Evolutionary conservation across 2,329 filamentous ascomycete genomes (phyloP).

Genomic region (Taxawa tesnikishii): DNA sequence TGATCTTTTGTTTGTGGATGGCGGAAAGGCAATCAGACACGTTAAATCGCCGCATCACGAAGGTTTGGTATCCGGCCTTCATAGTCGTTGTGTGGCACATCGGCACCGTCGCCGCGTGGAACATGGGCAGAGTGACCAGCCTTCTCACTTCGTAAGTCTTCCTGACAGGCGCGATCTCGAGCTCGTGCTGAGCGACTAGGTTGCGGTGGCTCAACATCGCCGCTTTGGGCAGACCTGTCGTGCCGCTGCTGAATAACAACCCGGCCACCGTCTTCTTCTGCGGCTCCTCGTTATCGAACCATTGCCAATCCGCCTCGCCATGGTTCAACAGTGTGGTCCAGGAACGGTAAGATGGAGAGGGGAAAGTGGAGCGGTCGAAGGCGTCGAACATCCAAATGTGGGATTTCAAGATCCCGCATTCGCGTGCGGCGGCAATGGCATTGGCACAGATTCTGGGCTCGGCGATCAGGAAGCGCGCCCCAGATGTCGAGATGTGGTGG

Average conservation of each 20-base stretch:
- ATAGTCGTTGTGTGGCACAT: no score
- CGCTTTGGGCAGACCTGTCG: slow-evolving; percentile 46
- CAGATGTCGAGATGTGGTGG: slow-evolving; percentile 22
- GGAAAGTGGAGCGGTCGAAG: slow-evolving; percentile 20
- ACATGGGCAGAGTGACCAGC: slow-evolving; percentile 37
- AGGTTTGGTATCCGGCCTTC: no score
- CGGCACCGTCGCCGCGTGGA: slow-evolving; percentile 37
- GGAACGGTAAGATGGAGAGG: no score
- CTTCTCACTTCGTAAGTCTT: slow-evolving; percentile 30
- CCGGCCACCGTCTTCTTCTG: slow-evolving; percentile 35
- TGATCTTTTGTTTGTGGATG: slow-evolving; percentile 34
- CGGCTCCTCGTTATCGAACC: slow-evolving; percentile 27
- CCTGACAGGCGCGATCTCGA: slow-evolving; percentile 30
- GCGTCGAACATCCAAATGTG: slow-evolving; percentile 37
- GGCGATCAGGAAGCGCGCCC: no score
- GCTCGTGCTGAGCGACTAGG: slow-evolving; percentile 40
- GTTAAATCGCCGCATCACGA: no score
- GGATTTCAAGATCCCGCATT: slow-evolving; percentile 23
- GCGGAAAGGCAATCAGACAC: no score
- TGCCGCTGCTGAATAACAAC: slow-evolving; percentile 43
- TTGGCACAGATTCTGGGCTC: neutral
- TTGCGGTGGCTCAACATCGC: slow-evolving; percentile 46
- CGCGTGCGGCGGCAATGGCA: slow-evolving; percentile 9
- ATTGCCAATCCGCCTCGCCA: slow-evolving; percentile 34
- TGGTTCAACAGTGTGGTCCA: slow-evolving; percentile 33